phyloP scores from a whole-genome alignment of 192 early-diverging fungal genomes.

The Backusella luteola region DNA sequence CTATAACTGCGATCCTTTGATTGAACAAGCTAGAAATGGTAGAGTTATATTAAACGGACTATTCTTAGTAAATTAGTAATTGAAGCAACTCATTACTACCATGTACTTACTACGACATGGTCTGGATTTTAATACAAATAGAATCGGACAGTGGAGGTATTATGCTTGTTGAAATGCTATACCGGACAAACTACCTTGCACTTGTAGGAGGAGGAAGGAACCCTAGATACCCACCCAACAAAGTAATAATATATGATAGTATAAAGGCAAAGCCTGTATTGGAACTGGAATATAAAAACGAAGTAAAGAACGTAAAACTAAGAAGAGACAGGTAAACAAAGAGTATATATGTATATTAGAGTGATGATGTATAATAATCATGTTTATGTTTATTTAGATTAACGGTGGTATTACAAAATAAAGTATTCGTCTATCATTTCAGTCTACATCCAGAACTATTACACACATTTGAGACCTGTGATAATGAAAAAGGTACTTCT shows the following conservation, averaged over 20 bases:
- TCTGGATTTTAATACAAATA: slow-evolving; percentile 14
- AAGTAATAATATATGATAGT: slow-evolving; percentile 88
- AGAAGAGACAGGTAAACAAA: slow-evolving; percentile 64
- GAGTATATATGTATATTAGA: slow-evolving; percentile 1
- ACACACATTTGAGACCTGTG: slow-evolving; percentile 80
- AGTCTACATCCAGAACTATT: slow-evolving; percentile 66
- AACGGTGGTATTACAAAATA: slow-evolving; percentile 72
- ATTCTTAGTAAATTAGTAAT: background rate
- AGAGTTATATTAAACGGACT: slow-evolving; percentile 1
- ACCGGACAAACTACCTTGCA: slow-evolving; percentile 82
- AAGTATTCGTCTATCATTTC: slow-evolving; percentile 80
- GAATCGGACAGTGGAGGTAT: slow-evolving; percentile 85
- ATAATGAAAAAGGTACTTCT: slow-evolving; percentile 74
- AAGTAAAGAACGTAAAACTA: slow-evolving; percentile 79
- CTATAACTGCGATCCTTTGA: slow-evolving; percentile 80
- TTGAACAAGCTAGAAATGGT: slow-evolving; percentile 77
- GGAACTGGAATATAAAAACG: slow-evolving; percentile 76
- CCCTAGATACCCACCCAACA: slow-evolving; percentile 83
- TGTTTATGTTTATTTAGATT: slow-evolving; percentile 46
- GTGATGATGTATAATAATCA: background rate
- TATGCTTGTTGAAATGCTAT: slow-evolving; percentile 80
- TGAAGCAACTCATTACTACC: background rate
- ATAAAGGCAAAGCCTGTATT: slow-evolving; percentile 64
- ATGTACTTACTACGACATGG: background rate
- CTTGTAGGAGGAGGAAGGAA: slow-evolving; percentile 84